Base-by-base conservation (phyloP, 1,284 basidiomycete species). In the Boletus semigastroideus region DNA sequence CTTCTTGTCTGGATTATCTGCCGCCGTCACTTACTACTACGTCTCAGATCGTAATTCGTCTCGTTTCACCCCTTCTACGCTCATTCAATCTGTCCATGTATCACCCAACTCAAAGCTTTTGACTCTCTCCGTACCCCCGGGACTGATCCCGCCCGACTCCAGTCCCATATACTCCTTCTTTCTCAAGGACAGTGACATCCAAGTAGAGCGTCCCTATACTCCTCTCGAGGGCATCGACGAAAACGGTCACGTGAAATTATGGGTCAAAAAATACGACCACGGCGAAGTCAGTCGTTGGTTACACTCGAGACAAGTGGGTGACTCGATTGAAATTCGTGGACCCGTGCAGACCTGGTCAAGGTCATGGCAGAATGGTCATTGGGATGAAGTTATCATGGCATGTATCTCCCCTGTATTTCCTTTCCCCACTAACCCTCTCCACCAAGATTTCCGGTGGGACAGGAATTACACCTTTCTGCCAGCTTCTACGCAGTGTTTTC, bases 191-290 rank as follows among this genome's bases (percentile, higher is more conserved):
- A 86, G 87, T 56, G 90, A 91, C 59, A 88, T 94, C 19, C 91
- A 93, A 68, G 88, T 93, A n/a, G 90, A 94, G 64, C 72, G 91
- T 46, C 83, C 90, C 4, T 94, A 92, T 64, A 94, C 92, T 5
- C 89, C 90, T 1, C 69, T 92, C 38, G 76, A 83, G 57, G 85
- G 88, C 13, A 72, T 90, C 20, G 83, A 87, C 51, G 67, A 75
- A 53, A 65, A 83, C 33, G 83, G 87, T 2, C 71, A 74, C 46
- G 83, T 90, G 76, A 71, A 72, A 41, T 79, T 91, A 44, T 92
- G 89, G 87, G 77, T 93, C 33, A 90, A 90, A 71, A 81, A 75
- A 56, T 94, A 93, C 59, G 77, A 80, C 0, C 79, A 79, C 48
- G 91, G 92, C 33, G 91, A 94, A 71, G 86, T 92, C 31, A 86